Base-by-base conservation (phyloP, 441 rosid species). In the Lepidium campestre region DNA sequence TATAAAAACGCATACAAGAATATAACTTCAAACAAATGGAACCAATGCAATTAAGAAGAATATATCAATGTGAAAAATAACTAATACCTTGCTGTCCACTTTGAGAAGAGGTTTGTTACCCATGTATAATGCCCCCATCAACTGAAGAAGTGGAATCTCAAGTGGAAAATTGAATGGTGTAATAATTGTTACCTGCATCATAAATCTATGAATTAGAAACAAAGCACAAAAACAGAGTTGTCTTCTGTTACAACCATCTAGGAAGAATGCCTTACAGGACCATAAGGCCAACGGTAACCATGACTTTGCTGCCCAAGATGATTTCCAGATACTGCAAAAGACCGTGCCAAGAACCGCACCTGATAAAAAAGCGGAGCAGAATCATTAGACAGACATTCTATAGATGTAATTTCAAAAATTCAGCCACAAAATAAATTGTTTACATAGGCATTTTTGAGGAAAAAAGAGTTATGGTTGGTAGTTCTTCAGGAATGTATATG, bases 71-170 rank as follows among this genome's bases (percentile, higher is more conserved):
- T 34, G 49, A 65, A 65, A 20, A 49, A 22, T 5, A 22, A n/a
- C 10, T 8, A 25, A 37, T 68, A 91, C 99, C 99, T 93, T 91
- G 86, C 96, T 86, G 77, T 94, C 99, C 54, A 91, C 99, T 79
- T 94, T 94, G 52, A 91, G 87, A 71, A 88, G 63, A 27, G 97
- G 96, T 75, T 94, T 94, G 85, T 94, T 94, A 72, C 99, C 99
- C 99, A 94, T 94, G 70, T 89, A 94, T 52, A 94, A 78, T 39
- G 99, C 96, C 53, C 97, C 99, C 99, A 94, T 89, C 82, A 94
- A 42, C 81, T 94, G 99, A 80, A 94, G 96, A 40, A 85, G 76
- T 1, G 99, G 99, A 79, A 94, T 94, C 89, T 94, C 99, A 29
- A 94, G 80, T 11, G 99, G 97, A 68, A 94, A 94, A 77, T 94